These are phyloP conservation scores for Epicoccum sorghinum DNA, from an alignment of 2,329 filamentous ascomycete genomes.

Conservation along the genomic window DNA sequence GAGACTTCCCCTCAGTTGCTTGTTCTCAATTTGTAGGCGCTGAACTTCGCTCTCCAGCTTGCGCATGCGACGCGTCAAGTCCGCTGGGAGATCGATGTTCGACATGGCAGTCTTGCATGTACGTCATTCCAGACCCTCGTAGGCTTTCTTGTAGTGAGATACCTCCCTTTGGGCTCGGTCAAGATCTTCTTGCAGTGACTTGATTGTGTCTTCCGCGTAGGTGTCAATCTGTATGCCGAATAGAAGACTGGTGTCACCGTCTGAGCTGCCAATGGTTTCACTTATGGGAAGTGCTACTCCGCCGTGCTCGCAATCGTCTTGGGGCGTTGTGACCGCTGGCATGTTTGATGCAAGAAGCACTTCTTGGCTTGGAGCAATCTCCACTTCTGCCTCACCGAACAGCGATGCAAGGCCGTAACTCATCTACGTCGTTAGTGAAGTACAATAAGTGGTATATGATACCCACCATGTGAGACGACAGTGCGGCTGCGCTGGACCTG, in stretches of 20 bases:
- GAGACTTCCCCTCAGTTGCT: neutral
- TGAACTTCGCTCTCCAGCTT: slow-evolving; percentile 17
- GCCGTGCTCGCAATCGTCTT: neutral
- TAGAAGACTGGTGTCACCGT: neutral
- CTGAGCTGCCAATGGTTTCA: neutral
- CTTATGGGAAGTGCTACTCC: neutral
- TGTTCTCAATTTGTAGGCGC: neutral
- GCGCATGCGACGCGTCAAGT: slow-evolving; percentile 9
- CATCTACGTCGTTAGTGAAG: too few species aligned
- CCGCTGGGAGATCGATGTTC: neutral
- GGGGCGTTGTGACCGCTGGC: too few species aligned
- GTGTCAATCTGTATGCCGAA: neutral
- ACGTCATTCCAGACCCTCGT: neutral
- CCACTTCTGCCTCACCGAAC: too few species aligned
- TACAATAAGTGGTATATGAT: too few species aligned
- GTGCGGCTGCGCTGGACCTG: too few species aligned
- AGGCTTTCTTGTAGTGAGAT: neutral
- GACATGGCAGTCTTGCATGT: neutral
- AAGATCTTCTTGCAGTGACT: neutral
- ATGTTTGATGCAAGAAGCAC: too few species aligned
- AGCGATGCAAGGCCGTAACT: too few species aligned
- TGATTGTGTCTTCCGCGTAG: slow-evolving; percentile 6
- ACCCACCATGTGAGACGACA: too few species aligned
- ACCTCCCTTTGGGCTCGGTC: neutral
- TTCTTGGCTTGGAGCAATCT: too few species aligned